These are phyloP conservation scores for Kodamaea kaohsiungensis DNA, from an alignment of 805 yeast genomes.

Conservation along the genomic window DNA sequence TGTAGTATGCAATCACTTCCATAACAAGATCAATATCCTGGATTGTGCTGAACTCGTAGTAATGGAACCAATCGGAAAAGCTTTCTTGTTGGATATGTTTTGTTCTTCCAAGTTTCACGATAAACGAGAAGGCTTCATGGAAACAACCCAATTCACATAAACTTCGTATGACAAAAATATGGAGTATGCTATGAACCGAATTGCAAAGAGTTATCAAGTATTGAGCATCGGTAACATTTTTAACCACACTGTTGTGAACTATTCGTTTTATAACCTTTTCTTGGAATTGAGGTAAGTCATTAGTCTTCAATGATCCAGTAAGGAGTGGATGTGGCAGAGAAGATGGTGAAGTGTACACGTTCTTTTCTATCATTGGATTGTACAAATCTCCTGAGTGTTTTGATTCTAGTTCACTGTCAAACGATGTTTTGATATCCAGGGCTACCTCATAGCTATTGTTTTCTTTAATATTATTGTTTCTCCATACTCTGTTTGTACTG, in stretches of 20 bases:
- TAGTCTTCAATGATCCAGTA: constrained; percentile 25
- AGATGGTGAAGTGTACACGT: constrained; percentile 25
- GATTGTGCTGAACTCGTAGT: background rate
- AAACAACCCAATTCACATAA: constrained; percentile 27
- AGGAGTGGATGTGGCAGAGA: constrained; percentile 25
- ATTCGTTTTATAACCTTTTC: constrained; percentile 18
- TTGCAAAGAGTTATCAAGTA: constrained; percentile 20
- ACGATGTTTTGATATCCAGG: constrained; percentile 6
- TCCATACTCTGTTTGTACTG: constrained; percentile 21
- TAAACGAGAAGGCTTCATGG: constrained; percentile 23
- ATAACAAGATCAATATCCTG: background rate
- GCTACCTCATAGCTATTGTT: constrained; percentile 12
- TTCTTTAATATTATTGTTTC: constrained; percentile 22
- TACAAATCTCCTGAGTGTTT: constrained; percentile 9
- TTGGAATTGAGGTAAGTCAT: constrained; percentile 36
- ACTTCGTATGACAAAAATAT: constrained; percentile 26
- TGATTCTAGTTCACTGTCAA: constrained; percentile 12
- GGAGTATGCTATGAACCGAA: constrained; percentile 27
- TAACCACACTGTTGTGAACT: constrained; percentile 9
- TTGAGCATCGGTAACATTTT: constrained; percentile 16
- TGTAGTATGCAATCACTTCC: background rate
- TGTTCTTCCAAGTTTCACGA: background rate
- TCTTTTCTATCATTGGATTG: constrained; percentile 28
- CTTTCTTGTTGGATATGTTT: constrained; percentile 9
- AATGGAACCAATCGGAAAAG: constrained; percentile 10